phyloP scores from a whole-genome alignment of 2,329 filamentous ascomycete species.

The Penicillium sclerotigenum region DNA sequence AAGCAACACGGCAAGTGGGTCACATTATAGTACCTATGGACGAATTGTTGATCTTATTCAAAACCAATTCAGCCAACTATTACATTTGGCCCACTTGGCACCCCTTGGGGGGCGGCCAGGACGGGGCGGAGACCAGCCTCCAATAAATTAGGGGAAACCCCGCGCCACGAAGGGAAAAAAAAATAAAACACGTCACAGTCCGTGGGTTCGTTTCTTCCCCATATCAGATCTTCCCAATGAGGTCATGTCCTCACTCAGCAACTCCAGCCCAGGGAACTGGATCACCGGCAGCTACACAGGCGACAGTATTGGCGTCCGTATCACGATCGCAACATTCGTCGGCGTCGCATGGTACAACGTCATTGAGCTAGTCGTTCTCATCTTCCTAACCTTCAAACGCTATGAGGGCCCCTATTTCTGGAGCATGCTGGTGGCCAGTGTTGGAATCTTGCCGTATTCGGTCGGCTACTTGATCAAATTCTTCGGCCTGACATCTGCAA shows the following conservation, averaged over 20 bases:
- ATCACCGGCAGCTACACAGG: slow-evolving; percentile 29
- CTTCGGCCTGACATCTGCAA: slow-evolving; percentile 23
- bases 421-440: slow-evolving; percentile 44
- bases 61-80: not conserved
- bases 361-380: slow-evolving; percentile 47
- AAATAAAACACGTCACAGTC: not conserved
- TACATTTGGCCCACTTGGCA: slow-evolving; percentile 6
- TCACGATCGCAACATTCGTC: slow-evolving; percentile 29
- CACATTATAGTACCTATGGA: not conserved
- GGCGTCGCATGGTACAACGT: slow-evolving; percentile 33
- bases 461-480: slow-evolving; percentile 31
- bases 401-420: slow-evolving; percentile 51
- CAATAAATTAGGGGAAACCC: slow-evolving; percentile 1
- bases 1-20: slow-evolving; percentile 3
- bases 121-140: not conserved
- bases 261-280: slow-evolving; percentile 28
- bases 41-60: not conserved
- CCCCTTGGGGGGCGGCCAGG: slow-evolving; percentile 1
- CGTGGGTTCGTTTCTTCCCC: not conserved
- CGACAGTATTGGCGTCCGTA: slow-evolving; percentile 25
- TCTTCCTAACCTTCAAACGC: slow-evolving; percentile 48
- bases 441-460: slow-evolving; percentile 46
- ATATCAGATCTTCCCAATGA: slow-evolving; percentile 8
- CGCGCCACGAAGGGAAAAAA: not conserved
- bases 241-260: slow-evolving; percentile 24